Conservation (phyloP, 257 asterid species). For the Solanum gracilifrons region DNA sequence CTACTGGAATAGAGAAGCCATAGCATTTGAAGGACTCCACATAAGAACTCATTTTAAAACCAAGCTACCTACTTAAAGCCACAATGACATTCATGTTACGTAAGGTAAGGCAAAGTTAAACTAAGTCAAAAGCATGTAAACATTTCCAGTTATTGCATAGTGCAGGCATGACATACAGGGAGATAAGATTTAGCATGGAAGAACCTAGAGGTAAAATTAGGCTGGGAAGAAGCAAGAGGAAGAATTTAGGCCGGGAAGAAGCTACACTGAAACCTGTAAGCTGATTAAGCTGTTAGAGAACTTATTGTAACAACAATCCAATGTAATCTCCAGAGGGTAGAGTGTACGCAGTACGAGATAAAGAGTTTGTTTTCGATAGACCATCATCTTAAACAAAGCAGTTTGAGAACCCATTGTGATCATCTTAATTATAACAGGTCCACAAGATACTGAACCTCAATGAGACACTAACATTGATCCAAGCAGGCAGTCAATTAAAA, state of each 20-base stretch:
- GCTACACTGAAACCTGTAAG: neutral
- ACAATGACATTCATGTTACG: neutral
- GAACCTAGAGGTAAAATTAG: neutral
- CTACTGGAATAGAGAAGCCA: neutral
- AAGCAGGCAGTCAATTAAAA: neutral
- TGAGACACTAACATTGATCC: neutral
- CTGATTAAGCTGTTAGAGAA: neutral
- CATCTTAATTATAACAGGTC: neutral
- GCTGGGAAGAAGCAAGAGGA: neutral
- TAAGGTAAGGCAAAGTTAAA: neutral
- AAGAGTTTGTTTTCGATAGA: neutral
- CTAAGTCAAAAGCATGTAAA: neutral
- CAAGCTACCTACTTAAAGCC: neutral
- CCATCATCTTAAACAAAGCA: neutral
- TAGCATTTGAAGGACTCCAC: neutral
- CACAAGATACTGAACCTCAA: neutral
- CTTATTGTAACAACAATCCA: neutral
- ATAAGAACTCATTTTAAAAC: neutral
- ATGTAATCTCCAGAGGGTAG: neutral
- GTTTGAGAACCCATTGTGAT: neutral
- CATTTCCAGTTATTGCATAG: neutral
- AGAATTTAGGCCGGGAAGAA: neutral
- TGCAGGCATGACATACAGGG: neutral
- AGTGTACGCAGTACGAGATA: neutral
- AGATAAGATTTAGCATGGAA: neutral